These are phyloP conservation scores for Sanghuangporus sanghuang DNA, from an alignment of 1,284 basidiomycete species.

Conservation along the genomic window DNA sequence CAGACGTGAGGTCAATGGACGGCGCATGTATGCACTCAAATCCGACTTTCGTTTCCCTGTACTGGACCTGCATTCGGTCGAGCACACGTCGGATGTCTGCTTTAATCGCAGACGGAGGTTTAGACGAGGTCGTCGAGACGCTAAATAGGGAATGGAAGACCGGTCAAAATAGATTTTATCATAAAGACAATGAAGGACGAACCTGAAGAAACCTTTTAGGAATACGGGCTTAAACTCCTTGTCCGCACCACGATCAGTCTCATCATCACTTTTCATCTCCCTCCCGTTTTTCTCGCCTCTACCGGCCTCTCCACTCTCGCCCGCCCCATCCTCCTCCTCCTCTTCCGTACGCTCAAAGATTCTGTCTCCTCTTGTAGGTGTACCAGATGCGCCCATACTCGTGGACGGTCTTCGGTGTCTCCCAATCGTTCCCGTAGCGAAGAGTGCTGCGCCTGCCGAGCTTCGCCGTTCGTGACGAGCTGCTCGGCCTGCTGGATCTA, in stretches of 20 bases:
- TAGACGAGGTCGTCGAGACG: constrained; percentile 94
- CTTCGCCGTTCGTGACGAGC: constrained; percentile 71
- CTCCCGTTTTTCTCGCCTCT: constrained; percentile 29
- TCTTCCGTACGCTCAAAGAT: constrained; percentile 48
- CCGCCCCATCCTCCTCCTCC: constrained; percentile 30
- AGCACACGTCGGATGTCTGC: constrained; percentile 83
- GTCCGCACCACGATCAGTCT: constrained; percentile 25
- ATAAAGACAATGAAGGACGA: constrained; percentile 23
- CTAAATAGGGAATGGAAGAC: constrained; percentile 31
- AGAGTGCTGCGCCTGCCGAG: constrained; percentile 62
- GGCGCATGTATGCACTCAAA: constrained; percentile 97
- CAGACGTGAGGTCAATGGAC: constrained; percentile 82
- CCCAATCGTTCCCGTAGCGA: constrained; percentile 53
- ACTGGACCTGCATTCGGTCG: constrained; percentile 91
- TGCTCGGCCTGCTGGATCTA: constrained; percentile 57
- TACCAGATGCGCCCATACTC: constrained; percentile 39
- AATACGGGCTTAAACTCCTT: constrained; percentile 86
- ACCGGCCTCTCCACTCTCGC: constrained; percentile 32
- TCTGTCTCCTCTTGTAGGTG: constrained; percentile 24
- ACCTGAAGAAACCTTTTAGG: constrained; percentile 87
- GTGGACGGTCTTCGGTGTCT: constrained; percentile 63
- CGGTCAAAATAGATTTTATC: not conserved
- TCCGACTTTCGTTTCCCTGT: constrained; percentile 84
- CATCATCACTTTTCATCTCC: constrained; percentile 24
- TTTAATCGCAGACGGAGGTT: constrained; percentile 76